A percentile compares a stretch with the other conserved stretches of the same genome.
phyloP scores from a whole-genome alignment of 305 asterid genomes.

The Solanum hybrid region DNA sequence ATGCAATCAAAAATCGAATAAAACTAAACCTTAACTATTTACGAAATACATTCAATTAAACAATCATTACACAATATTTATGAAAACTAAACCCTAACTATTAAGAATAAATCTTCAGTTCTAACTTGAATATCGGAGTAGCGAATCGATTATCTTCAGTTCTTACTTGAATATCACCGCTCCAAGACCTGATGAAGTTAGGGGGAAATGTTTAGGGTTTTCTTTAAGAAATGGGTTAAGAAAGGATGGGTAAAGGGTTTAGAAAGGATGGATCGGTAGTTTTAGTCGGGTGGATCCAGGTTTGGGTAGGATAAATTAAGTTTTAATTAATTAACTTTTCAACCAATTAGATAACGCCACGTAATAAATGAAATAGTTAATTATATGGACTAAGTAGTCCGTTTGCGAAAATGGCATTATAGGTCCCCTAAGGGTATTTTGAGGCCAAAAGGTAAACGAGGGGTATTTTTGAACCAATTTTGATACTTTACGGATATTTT shows the following conservation, averaged over 20 bases:
- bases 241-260: background rate
- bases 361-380: too few relatives aligned
- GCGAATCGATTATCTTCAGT: background rate
- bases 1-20: background rate
- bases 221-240: too few relatives aligned
- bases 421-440: too few relatives aligned
- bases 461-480: background rate
- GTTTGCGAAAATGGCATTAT: too few relatives aligned
- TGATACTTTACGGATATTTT: background rate
- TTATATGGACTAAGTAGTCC: too few relatives aligned
- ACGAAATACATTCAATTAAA: background rate
- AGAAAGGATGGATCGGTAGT: background rate
- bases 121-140: background rate
- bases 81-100: background rate
- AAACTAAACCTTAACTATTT: background rate
- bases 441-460: background rate
- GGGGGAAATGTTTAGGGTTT: background rate
- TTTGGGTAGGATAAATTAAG: too few relatives aligned
- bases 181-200: background rate
- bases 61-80: too few relatives aligned
- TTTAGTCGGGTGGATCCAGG: background rate
- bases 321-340: too few relatives aligned
- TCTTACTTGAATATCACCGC: too few relatives aligned
- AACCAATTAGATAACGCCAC: too few relatives aligned
- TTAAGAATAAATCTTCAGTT: background rate